These are phyloP conservation scores for Aurantiochytrium sp. DNA, from an alignment of 108 stramenopile genomes.

Conservation along the genomic window DNA sequence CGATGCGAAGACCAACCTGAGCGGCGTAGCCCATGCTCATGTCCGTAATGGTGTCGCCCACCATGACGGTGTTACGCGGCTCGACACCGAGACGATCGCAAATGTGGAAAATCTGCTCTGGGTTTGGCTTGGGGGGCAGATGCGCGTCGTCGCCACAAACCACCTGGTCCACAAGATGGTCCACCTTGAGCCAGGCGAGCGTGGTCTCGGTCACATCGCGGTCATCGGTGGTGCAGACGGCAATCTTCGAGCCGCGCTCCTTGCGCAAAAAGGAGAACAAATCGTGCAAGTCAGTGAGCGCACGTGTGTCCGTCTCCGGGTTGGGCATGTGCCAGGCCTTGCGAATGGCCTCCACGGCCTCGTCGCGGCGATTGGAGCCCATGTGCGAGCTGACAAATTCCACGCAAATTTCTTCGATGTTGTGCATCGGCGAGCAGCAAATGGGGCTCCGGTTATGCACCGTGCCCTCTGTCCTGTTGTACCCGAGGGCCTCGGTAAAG, in stretches of 20 bases:
- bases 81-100: not conserved
- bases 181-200: not conserved
- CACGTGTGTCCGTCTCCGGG: not conserved
- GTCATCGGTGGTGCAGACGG: constrained; percentile 14
- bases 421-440: constrained; percentile 14
- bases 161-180: not conserved
- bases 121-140: not conserved
- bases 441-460: not conserved
- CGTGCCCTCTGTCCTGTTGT: not conserved
- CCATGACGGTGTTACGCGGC: not conserved
- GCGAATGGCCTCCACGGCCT: not conserved
- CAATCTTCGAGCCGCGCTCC: not conserved
- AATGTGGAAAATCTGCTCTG: not conserved
- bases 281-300: not conserved
- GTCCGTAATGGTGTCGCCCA: constrained; percentile 12
- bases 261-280: not conserved
- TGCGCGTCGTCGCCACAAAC: not conserved
- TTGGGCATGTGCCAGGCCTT: not conserved
- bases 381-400: not conserved
- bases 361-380: not conserved
- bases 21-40: not conserved
- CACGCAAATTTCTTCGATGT: not conserved
- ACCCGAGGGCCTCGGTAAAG: not conserved
- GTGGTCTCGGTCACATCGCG: not conserved
- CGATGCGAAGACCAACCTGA: not conserved